A percentile compares a stretch with the other conserved stretches of the same genome.
phyloP scores from a whole-genome alignment of 2,329 filamentous ascomycete genomes.

The Xylaria sp. region DNA sequence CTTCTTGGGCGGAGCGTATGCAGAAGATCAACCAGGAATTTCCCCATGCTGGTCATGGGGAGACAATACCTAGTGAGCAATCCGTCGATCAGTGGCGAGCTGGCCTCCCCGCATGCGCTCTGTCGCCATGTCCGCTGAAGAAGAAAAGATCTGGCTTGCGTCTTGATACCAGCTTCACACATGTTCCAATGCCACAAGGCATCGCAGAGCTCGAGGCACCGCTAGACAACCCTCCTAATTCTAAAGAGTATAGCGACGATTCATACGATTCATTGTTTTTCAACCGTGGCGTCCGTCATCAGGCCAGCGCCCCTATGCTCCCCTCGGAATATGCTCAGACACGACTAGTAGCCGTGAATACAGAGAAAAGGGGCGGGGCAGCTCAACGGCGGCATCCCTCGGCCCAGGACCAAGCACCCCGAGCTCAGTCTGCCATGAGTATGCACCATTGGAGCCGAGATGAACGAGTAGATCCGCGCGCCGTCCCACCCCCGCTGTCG shows the following conservation, averaged over 20 bases:
- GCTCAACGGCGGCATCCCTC: too few species aligned
- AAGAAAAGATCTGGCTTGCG: background rate
- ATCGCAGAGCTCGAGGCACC: constrained; percentile 8
- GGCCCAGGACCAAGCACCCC: background rate
- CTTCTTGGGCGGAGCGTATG: background rate
- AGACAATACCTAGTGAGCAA: background rate
- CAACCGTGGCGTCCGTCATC: background rate
- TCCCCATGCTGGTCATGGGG: background rate
- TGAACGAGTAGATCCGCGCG: background rate
- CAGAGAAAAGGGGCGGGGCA: background rate
- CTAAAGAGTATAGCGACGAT: background rate
- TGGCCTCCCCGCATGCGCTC: background rate
- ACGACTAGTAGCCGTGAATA: background rate
- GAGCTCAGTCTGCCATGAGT: background rate
- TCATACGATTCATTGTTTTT: constrained; percentile 41
- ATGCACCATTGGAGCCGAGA: background rate
- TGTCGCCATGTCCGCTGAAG: background rate
- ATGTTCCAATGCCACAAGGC: background rate
- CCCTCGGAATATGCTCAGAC: background rate
- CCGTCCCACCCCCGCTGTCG: background rate
- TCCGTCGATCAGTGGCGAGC: background rate
- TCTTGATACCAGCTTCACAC: background rate
- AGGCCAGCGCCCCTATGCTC: background rate
- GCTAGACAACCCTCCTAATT: background rate
- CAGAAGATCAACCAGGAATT: background rate